Evolutionary conservation across 179 eudicot genomes (phyloP), one percentile per base, ranked within the genome.

Genomic region (Sideroxylon spinosum): DNA sequence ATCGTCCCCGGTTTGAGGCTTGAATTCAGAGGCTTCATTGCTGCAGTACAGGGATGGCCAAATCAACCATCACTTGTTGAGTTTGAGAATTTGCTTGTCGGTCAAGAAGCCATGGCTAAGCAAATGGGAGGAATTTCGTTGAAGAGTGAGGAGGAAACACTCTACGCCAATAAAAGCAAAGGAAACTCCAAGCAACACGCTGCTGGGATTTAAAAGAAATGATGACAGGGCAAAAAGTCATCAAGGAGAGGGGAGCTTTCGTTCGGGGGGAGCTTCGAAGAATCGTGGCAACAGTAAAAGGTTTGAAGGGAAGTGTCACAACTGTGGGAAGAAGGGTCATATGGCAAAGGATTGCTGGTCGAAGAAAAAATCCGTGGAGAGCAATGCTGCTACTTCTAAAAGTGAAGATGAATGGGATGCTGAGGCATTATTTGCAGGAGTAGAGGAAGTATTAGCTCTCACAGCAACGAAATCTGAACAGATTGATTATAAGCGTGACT

Each of bases 271-370:
- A 32, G 37, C 37, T 32, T 32, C 3, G 37, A 32, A 32, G 37
- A 32, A 32, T 1, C 37, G 3, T 32, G 37, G 37, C 37, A 32
- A 32, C 37, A 1, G 3, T 3, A 32, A 32, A 32, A 32, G 3
- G 3, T 32, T 32, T 32, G 37, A 32, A 32, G 37, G 37, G 37
- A 32, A 32, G 37, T 32, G 37, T 3, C 3, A 59, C 56, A 75
- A 72, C 10, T 72, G 76, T 13, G 48, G 14, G 48, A 78, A 78
- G 72, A 81, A 71, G 68, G 80, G 37, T 32, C 78, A 76, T 13
- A 53, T 81, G 77, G 80, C 80, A 6, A 76, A 56, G 44, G 77
- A 82, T 73, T 82, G 81, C 16, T 53, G 81, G 75, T 44, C 70
- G 61, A 67, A 32, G 37, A 32, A 32, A 70, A 79, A 79, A 19